Evolutionary conservation across 1,284 basidiomycete species (phyloP), one percentile per base, ranked within the genome.

Genomic region (Ceratobasidium sp.): DNA sequence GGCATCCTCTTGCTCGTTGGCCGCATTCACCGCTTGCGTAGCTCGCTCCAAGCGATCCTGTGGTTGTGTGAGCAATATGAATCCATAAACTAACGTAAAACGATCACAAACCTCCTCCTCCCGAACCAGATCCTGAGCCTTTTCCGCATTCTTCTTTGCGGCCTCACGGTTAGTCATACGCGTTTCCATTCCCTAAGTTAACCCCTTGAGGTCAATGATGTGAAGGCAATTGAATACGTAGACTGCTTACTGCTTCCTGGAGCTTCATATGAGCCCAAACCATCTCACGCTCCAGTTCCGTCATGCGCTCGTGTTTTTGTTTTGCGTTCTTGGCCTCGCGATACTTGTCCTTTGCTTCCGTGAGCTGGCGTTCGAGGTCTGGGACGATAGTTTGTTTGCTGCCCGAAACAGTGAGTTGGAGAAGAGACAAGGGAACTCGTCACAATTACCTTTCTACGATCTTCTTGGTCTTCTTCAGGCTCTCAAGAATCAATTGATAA

Each of bases 221-320:
- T 12, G 63, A 39, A 33, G 56, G 26, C 33, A 77, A 23, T 33
- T 20, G 61, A 63, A 69, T 18, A 40, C 23, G 42, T 3, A 39
- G 81, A 77, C 40, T 79, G 81, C 87, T 71, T 81, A 88, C 94
- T 60, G 87, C 85, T 83, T 95, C 89, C 83, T 96, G 96, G 15
- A 87, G 87, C 2, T 88, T 88, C 13, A 99, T 96, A 82, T 95
- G 94, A 9, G 95, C 90, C 97, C 97, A 99, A 0, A 95, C 95
- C 13, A 95, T 85, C 84, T 97, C 94, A 80, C 91, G 91, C 86
- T 94, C 93, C 69, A 96, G 86, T 23, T 91, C 89, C 56, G 92
- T 90, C 4, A 90, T 88, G 83, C 91, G 93, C 81, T 90, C 86
- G 81, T 91, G 89, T 82, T 94, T 92, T 80, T 93, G 90, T 1